Percentiles rank a stretch among this genome's conserved stretches.
These are phyloP conservation scores for Trametes elegans DNA, from an alignment of 768 basidiomycete species.

Conservation along the genomic window DNA sequence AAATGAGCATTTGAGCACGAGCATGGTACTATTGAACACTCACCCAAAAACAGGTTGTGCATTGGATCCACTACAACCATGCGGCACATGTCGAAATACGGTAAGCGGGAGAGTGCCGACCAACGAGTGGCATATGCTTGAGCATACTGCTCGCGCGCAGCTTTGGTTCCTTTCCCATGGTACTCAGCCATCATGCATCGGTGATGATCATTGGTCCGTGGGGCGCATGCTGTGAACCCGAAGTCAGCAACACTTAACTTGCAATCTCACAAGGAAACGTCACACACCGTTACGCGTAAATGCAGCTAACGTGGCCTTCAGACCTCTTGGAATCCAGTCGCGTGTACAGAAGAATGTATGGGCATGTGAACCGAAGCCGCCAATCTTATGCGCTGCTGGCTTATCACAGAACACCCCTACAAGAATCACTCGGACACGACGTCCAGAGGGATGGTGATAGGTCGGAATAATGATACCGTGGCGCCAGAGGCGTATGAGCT, in stretches of 20 bases:
- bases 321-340: slow-evolving; percentile 33
- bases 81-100: slow-evolving; percentile 14
- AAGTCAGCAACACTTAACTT: neutral
- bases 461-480: slow-evolving; percentile 4
- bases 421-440: slow-evolving; percentile 31
- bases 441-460: slow-evolving; percentile 20
- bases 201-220: slow-evolving; percentile 21
- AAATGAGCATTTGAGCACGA: neutral
- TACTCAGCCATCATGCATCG: slow-evolving; percentile 15
- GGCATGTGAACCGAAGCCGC: slow-evolving; percentile 30
- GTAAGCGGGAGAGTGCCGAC: slow-evolving; percentile 8
- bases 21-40: too few species aligned
- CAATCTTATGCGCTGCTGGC: slow-evolving; percentile 37
- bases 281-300: slow-evolving; percentile 24
- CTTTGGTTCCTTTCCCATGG: neutral
- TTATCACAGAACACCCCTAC: slow-evolving; percentile 38
- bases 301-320: slow-evolving; percentile 23
- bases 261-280: neutral
- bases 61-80: slow-evolving; percentile 18
- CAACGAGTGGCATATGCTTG: slow-evolving; percentile 4
- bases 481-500: slow-evolving; percentile 5
- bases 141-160: slow-evolving; percentile 2
- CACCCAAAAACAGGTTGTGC: slow-evolving; percentile 18
- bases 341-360: slow-evolving; percentile 36
- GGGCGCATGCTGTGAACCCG: slow-evolving; percentile 5